These are phyloP conservation scores for Arxiozyma bovina DNA, from an alignment of 1,139 yeast genomes.

Conservation along the genomic window DNA sequence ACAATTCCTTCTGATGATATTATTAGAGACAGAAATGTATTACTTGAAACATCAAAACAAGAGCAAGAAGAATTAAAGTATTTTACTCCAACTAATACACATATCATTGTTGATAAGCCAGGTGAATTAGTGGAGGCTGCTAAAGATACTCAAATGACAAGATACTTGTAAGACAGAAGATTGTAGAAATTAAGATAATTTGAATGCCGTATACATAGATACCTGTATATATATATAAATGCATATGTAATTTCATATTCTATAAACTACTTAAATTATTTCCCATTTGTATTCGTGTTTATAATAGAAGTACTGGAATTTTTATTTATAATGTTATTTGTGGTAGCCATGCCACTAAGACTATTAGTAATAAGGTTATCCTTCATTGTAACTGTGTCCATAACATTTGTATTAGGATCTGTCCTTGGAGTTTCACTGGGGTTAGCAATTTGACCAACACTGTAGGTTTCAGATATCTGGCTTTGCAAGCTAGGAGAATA, in stretches of 20 bases:
- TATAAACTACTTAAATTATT: not conserved
- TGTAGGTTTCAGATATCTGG: constrained; percentile 3
- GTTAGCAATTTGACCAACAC: constrained; percentile 2
- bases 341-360: not conserved
- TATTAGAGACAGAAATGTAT: constrained; percentile 14
- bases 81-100: constrained; percentile 27
- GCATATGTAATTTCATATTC: not conserved
- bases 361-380: not conserved
- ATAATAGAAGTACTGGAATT: not conserved
- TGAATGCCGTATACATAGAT: not conserved
- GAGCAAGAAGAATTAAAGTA: constrained; percentile 27
- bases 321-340: not conserved
- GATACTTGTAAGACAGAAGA: constrained; percentile 24
- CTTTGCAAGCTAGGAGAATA: constrained; percentile 6
- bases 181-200: not conserved
- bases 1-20: constrained; percentile 9
- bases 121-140: constrained; percentile 33
- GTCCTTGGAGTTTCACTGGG: constrained; percentile 3
- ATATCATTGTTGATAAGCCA: constrained; percentile 31
- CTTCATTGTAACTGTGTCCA: not conserved
- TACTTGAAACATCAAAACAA: constrained; percentile 17
- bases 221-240: not conserved
- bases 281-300: not conserved
- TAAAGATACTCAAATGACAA: constrained; percentile 28
- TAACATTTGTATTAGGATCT: not conserved